Evolutionary conservation across 1,284 basidiomycete genomes (phyloP), one percentile per base, ranked within the genome.

Genomic region (Trametes versicolor): DNA sequence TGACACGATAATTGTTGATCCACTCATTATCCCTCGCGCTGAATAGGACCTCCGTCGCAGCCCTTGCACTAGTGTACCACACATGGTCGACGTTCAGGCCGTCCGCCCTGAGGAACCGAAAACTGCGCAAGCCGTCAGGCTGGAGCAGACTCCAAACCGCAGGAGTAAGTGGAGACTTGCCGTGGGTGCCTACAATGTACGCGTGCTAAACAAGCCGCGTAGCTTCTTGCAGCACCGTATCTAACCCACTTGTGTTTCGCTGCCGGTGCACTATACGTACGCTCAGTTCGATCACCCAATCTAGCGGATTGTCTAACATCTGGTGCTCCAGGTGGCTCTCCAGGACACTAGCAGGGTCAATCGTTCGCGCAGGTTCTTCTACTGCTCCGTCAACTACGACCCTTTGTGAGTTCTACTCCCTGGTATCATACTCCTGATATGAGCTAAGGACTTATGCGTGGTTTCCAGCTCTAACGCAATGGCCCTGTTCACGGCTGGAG

Each of bases 371-470:
- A 54, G 65, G 12, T 73, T 64, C 54, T 75, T 76, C 58, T 75
- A 74, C 61, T 76, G 75, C 52, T 73, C 74, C 12, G 55, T 76
- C 6, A 55, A 74, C 32, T 70, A 63, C 51, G 41, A 55, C 19
- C 37, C 64, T 4, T 70, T 71, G 75, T 75, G 53, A 63, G 73
- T 64, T 17, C 21, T 4, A 21, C 5, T 6, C 37, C 10, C 4
- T 10, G 19, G n/a, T 15, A 48, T 12, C 17, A 36, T 36, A 4
- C 12, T 6, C 34, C 4, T 32, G 25, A 19, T 19, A 25, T 25
- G 23, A 17, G 10, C 36, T 54, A 4, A 48, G 23, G 21, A 17
- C 32, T 21, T 17, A 29, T 43, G 10, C 34, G 5, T 39, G 39
- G 2, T 13, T 23, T 21, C 15, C 32, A 67, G 63, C 25, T 58